Conservation (phyloP, 805 yeast genomes). For the Cyberlindnera euphorbiiphila region DNA sequence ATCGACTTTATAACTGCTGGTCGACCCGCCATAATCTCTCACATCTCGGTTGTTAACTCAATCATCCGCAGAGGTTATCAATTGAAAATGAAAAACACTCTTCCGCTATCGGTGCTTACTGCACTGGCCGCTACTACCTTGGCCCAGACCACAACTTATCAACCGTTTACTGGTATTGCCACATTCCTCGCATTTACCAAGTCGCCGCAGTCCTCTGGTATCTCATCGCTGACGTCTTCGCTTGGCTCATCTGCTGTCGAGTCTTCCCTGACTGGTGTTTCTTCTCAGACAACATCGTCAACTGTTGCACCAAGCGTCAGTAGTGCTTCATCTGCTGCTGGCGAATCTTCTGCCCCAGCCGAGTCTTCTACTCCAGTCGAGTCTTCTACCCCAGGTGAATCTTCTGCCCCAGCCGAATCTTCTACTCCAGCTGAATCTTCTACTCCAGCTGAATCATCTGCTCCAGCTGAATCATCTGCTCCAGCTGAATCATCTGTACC, state of each 20-base stretch:
- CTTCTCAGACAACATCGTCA: too few relatives aligned
- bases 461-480: not conserved
- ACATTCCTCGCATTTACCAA: conserved; percentile 14
- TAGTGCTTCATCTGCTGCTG: conserved; percentile 3
- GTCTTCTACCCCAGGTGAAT: not conserved
- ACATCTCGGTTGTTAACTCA: too few relatives aligned
- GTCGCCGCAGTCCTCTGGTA: too few relatives aligned
- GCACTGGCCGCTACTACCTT: conserved; percentile 14
- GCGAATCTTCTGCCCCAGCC: not conserved
- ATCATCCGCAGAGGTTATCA: too few relatives aligned
- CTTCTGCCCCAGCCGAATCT: conserved; percentile 1
- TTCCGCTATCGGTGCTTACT: conserved; percentile 7
- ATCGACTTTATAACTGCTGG: too few relatives aligned
- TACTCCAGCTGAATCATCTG: conserved; percentile 1
- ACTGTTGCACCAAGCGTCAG: conserved; percentile 6
- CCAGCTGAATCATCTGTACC: conserved; percentile 10
- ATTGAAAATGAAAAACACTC: conserved; percentile 8
- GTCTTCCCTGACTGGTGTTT: too few relatives aligned
- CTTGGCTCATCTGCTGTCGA: conserved; percentile 1
- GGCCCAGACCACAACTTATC: conserved; percentile 23
- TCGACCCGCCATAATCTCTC: too few relatives aligned
- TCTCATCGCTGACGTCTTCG: not conserved
- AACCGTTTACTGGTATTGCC: conserved; percentile 23
- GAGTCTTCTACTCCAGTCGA: conserved; percentile 3
- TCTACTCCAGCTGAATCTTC: conserved; percentile 7